A percentile compares a stretch with the other conserved stretches of the same genome.
phyloP scores from a whole-genome alignment of 108 stramenopile genomes.

The Cyclotella atomus region DNA sequence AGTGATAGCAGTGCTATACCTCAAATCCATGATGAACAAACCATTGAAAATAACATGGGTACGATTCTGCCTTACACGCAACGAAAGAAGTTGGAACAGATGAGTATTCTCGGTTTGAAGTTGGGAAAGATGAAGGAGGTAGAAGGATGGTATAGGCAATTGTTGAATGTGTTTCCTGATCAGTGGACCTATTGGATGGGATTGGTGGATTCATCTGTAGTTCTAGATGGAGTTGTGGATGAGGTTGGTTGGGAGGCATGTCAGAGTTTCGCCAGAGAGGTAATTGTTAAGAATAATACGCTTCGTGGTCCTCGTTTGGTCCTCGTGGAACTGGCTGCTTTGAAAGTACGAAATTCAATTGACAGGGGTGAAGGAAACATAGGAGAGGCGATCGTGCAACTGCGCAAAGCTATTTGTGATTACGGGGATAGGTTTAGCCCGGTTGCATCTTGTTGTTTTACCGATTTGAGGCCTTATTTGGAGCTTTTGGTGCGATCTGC shows the following conservation, averaged over 20 bases:
- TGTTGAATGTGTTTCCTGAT: conserved; percentile 61
- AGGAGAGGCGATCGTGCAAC: conserved; percentile 1
- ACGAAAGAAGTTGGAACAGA: conserved; percentile 44
- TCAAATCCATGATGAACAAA: conserved; percentile 46
- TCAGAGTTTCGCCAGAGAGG: conserved; percentile 24
- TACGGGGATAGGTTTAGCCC: conserved; percentile 64
- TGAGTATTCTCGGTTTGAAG: conserved; percentile 42
- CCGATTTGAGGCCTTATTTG: conserved; percentile 67
- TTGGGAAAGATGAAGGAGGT: conserved; percentile 53
- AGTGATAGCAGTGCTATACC: conserved; percentile 17
- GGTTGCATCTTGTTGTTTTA: conserved; percentile 67
- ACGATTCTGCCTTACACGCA: conserved; percentile 49
- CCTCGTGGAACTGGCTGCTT: conserved; percentile 56
- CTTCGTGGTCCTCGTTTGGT: conserved; percentile 67
- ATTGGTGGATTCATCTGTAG: conserved; percentile 43
- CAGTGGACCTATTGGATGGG: conserved; percentile 82
- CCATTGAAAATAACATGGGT: conserved; percentile 38
- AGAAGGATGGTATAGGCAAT: conserved; percentile 49
- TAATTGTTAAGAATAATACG: conserved; percentile 7
- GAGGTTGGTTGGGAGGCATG: conserved; percentile 37
- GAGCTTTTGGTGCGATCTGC: conserved; percentile 13
- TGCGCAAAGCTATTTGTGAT: conserved; percentile 30
- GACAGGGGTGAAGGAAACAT: background rate
- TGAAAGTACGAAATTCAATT: conserved; percentile 29
- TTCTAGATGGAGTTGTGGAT: background rate